A percentile compares a stretch with the other conserved stretches of the same genome.
Evolutionary conservation across 495 filamentous ascomycete species (phyloP).

Genomic region (Penicillium silybi): DNA sequence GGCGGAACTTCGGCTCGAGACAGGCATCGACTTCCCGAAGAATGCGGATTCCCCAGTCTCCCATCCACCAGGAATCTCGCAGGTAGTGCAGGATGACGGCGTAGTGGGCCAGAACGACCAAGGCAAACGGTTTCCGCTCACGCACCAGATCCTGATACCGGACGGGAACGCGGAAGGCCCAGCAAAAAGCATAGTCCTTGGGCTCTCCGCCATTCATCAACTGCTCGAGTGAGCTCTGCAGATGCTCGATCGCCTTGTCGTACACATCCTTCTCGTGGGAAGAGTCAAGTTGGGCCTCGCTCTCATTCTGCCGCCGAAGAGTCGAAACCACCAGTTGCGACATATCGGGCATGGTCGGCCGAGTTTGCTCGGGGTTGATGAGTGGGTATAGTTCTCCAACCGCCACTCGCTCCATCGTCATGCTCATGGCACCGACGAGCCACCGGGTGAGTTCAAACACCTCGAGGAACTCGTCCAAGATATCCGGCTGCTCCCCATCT

Average conservation of each 20-base stretch:
- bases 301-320: constrained; percentile 26
- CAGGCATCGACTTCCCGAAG: constrained; percentile 28
- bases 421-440: constrained; percentile 30
- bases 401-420: constrained; percentile 29
- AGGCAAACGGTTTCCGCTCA: constrained; percentile 49
- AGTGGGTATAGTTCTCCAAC: constrained; percentile 35
- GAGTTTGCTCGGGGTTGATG: constrained; percentile 16
- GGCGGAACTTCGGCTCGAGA: constrained; percentile 31
- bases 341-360: constrained; percentile 36
- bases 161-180: constrained; percentile 48
- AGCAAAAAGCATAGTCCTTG: constrained; percentile 42
- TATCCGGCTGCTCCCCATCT: constrained; percentile 14
- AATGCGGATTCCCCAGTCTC: constrained; percentile 38
- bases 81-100: constrained; percentile 46
- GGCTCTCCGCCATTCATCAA: constrained; percentile 34
- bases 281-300: constrained; percentile 20
- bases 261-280: constrained; percentile 30
- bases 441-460: constrained; percentile 41
- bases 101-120: constrained; percentile 51
- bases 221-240: constrained; percentile 27
- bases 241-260: constrained; percentile 26
- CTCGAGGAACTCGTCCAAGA: constrained; percentile 39
- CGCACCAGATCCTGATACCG: constrained; percentile 50
- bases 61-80: constrained; percentile 51
- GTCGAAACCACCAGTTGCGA: constrained; percentile 33